Evolutionary conservation across 192 early-diverging fungal species (phyloP).

Genomic region (Umbelopsis isabellina): DNA sequence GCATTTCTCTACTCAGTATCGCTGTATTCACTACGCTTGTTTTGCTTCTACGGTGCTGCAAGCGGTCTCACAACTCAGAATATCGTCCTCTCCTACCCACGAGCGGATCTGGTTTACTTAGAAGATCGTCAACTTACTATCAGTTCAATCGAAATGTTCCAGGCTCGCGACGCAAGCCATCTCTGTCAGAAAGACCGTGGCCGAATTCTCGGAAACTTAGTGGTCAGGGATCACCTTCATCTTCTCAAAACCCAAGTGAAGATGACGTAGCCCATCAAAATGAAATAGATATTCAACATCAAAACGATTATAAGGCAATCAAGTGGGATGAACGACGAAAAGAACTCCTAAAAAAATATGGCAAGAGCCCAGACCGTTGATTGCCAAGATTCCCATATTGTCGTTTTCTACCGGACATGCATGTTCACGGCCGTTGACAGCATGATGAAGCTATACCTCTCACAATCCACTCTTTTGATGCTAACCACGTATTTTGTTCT

Average conservation of each 20-base stretch:
- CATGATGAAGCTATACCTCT: too few relatives aligned
- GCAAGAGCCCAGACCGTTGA: constrained; percentile 8
- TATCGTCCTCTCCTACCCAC: constrained; percentile 8
- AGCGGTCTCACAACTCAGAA: constrained; percentile 2
- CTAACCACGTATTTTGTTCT: too few relatives aligned
- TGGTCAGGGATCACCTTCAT: neutral
- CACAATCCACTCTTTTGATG: too few relatives aligned
- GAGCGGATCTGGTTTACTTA: constrained; percentile 2
- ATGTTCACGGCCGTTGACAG: too few relatives aligned
- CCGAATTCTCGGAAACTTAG: neutral
- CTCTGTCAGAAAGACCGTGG: neutral
- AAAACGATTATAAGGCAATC: constrained; percentile 11
- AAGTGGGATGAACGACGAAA: constrained; percentile 19
- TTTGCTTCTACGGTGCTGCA: neutral
- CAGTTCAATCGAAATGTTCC: constrained; percentile 22
- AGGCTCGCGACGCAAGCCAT: constrained; percentile 4
- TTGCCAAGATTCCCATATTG: too few relatives aligned
- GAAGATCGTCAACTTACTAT: constrained; percentile 26
- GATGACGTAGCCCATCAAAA: neutral
- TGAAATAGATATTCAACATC: constrained; percentile 1
- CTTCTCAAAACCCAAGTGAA: neutral
- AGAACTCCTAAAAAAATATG: constrained; percentile 21
- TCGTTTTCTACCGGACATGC: too few relatives aligned
- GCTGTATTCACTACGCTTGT: neutral
- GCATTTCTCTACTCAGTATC: neutral